Base-by-base conservation (phyloP, 1,284 basidiomycete species). In the Ceratobasidium sp. region DNA sequence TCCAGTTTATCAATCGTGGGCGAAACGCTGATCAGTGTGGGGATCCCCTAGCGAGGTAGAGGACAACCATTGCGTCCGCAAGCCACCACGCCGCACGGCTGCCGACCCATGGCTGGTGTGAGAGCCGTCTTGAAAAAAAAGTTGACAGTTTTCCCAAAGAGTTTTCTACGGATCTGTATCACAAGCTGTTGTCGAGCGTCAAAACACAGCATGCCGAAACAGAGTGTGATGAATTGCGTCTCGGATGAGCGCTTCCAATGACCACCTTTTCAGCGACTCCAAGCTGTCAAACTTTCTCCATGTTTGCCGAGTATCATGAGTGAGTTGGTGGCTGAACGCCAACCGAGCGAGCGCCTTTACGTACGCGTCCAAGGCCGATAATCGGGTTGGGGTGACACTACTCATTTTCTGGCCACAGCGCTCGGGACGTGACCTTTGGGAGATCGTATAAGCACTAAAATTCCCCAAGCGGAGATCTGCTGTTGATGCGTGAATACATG, bases 391-490 rank as follows among this genome's bases (percentile, higher is more conserved):
- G 30, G 33, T 20, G 30, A 60, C 38, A 8, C 59, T 18, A 27
- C 18, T 33, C 12, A 33, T 6, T 18, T 10, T 60, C 8, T 10
- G 16, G 59, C 59, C 55, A 33, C 55, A 10, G 12, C 30, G 38
- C 59, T 60, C 59, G 30, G 14, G 27, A 16, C 14, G 59, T 33
- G 30, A 60, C 59, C 33, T 38, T 33, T 18, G 55, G 59, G 59
- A 38, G 30, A 60, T 60, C 59, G 16, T 60, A 35, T 60, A 60
- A 60, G 59, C 59, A 60, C 59, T 14, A 7, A 60, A 20, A 35
- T 60, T 38, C 59, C 18, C 33, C 33, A 60, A 60, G 30, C 30
- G 33, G 59, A 60, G 59, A 60, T 60, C 33, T 33, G 20, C 59
- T 60, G 33, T 14, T 60, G 59, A 60, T 60, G 41, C 20, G 64